phyloP scores from a whole-genome alignment of 345 rosid genomes.

The Garcia nutans region DNA sequence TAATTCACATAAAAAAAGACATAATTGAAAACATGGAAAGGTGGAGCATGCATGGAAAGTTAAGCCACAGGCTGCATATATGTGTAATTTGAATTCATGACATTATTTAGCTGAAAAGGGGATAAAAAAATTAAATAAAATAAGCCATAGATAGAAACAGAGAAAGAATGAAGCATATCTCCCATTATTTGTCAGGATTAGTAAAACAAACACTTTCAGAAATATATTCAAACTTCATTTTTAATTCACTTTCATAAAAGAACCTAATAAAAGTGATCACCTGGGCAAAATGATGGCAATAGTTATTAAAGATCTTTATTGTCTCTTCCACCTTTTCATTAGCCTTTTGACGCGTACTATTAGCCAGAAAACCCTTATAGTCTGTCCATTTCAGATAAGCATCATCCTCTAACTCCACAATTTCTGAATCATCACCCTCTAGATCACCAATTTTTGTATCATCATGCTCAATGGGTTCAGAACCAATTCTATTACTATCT shows the following conservation, averaged over 20 bases:
- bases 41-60: neutral
- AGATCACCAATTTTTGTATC: neutral
- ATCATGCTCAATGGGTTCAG: neutral
- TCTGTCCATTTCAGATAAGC: constrained; percentile 13
- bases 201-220: neutral
- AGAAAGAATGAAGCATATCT: neutral
- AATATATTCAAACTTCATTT: neutral
- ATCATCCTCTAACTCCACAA: constrained; percentile 1
- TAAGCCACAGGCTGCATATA: no score
- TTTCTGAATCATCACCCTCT: neutral
- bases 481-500: neutral
- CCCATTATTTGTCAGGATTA: neutral
- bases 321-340: neutral
- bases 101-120: no score
- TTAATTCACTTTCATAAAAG: neutral
- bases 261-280: neutral
- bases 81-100: no score
- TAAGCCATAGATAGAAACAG: no score
- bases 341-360: constrained; percentile 3
- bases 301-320: neutral
- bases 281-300: constrained; percentile 11
- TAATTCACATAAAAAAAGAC: neutral
- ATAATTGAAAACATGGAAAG: no score
- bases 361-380: constrained; percentile 10
- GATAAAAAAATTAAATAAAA: no score